A percentile compares a stretch with the other conserved stretches of the same genome.
These are phyloP conservation scores for Coemansia sp. DNA, from an alignment of 192 early-diverging fungal species.

Conservation along the genomic window DNA sequence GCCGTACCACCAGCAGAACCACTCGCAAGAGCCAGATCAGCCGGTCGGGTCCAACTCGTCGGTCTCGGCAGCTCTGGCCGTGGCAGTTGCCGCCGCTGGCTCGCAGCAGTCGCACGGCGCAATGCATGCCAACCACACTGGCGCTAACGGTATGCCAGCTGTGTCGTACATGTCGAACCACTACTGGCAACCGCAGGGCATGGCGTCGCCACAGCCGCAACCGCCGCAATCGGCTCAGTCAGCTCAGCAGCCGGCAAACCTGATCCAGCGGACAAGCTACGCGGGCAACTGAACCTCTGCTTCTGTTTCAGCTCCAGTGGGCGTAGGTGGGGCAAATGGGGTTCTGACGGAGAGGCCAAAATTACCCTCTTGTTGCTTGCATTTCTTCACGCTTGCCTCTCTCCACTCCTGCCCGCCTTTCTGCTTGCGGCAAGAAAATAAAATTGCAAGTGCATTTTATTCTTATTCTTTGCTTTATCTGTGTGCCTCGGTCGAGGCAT, in stretches of 20 bases:
- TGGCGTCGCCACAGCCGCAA: conserved; percentile 38
- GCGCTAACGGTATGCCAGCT: conserved; percentile 12
- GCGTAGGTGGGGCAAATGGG: not conserved
- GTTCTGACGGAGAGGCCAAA: not conserved
- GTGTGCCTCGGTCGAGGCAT: not conserved
- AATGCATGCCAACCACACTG: conserved; percentile 12
- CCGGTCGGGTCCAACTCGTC: conserved; percentile 24
- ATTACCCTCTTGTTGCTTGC: not conserved
- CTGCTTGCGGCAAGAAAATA: conserved; percentile 9
- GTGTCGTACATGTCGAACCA: conserved; percentile 45
- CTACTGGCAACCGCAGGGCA: conserved; percentile 35
- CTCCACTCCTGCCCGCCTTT: not conserved
- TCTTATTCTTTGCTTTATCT: conserved; percentile 6
- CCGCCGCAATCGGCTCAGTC: conserved; percentile 21
- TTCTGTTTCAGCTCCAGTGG: not conserved
- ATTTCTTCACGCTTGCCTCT: not conserved
- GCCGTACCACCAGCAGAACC: conserved; percentile 18
- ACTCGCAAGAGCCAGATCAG: conserved; percentile 26
- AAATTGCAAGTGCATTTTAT: conserved; percentile 17
- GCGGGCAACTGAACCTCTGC: conserved; percentile 11
- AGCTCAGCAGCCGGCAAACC: conserved; percentile 19
- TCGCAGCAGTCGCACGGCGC: conserved; percentile 19
- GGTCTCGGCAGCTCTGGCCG: conserved; percentile 35
- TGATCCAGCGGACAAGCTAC: conserved; percentile 49
- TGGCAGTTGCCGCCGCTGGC: conserved; percentile 32